phyloP scores from a whole-genome alignment of 495 filamentous ascomycete genomes.

The Penicillium paradoxum region DNA sequence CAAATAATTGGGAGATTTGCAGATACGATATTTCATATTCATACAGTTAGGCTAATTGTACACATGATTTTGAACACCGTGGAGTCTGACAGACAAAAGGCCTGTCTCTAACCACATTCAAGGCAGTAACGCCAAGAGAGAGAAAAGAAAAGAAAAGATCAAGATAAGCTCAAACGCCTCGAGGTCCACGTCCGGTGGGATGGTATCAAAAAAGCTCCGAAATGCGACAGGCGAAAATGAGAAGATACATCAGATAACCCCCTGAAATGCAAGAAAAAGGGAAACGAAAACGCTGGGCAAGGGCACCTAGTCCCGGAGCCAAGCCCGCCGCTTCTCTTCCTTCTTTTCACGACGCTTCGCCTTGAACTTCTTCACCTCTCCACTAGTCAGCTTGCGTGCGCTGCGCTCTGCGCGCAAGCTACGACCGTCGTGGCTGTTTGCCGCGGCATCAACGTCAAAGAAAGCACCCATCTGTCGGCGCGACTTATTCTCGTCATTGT shows the following conservation, averaged over 20 bases:
- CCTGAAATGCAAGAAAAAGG: slow-evolving; percentile 7
- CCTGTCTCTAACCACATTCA: slow-evolving; percentile 18
- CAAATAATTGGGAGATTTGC: too few species aligned
- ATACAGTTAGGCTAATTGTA: slow-evolving; percentile 2
- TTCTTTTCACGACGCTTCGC: slow-evolving; percentile 80
- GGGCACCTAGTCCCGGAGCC: slow-evolving; percentile 68
- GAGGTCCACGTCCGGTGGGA: slow-evolving; percentile 16
- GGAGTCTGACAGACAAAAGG: not conserved
- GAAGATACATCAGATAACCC: not conserved
- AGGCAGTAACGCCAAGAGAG: slow-evolving; percentile 7
- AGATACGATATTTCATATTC: not conserved
- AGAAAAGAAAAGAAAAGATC: slow-evolving; percentile 2
- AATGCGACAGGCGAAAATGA: slow-evolving; percentile 10
- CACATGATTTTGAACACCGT: not conserved
- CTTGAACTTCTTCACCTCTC: slow-evolving; percentile 72
- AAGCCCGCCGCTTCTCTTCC: slow-evolving; percentile 89
- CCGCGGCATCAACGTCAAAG: slow-evolving; percentile 97
- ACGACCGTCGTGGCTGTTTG: slow-evolving; percentile 86
- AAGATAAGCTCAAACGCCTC: slow-evolving; percentile 18
- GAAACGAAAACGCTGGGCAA: too few species aligned
- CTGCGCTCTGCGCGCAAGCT: slow-evolving; percentile 84
- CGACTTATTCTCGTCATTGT: slow-evolving; percentile 87
- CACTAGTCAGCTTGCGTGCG: slow-evolving; percentile 80
- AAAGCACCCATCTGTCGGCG: slow-evolving; percentile 87
- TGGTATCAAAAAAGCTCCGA: slow-evolving; percentile 15